These are phyloP conservation scores for Cyclotella choctawhatcheeana DNA, from an alignment of 108 stramenopile genomes.

Conservation along the genomic window DNA sequence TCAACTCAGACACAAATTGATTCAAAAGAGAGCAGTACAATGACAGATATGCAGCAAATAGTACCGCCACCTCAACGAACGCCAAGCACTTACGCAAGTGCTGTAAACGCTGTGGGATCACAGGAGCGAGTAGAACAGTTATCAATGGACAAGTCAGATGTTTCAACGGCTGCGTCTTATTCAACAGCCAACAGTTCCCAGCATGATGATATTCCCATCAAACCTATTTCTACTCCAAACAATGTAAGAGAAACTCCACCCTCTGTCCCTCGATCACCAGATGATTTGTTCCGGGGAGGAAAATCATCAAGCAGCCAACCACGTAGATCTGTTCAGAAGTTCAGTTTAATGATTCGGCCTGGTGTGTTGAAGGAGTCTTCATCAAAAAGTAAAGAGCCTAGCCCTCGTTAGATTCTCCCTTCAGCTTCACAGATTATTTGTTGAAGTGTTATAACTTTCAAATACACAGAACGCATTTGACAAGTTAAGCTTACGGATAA, in stretches of 20 bases:
- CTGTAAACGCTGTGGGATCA: neutral
- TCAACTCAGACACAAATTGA: constrained; percentile 36
- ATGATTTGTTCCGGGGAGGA: constrained; percentile 46
- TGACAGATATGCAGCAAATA: constrained; percentile 35
- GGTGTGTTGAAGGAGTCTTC: constrained; percentile 42
- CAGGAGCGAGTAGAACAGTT: neutral
- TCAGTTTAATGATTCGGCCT: constrained; percentile 50
- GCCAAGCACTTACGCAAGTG: constrained; percentile 2
- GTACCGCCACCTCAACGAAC: neutral
- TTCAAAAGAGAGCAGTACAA: constrained; percentile 34
- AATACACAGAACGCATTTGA: too few relatives aligned
- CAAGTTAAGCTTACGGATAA: too few relatives aligned
- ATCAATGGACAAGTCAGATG: constrained; percentile 1
- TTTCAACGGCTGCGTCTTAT: neutral
- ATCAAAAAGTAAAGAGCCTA: constrained; percentile 16
- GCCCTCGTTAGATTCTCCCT: neutral
- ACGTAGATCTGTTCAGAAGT: constrained; percentile 52
- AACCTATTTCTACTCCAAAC: neutral
- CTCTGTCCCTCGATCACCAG: constrained; percentile 5
- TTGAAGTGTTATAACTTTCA: too few relatives aligned
- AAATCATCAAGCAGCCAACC: constrained; percentile 43
- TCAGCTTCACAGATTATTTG: too few relatives aligned
- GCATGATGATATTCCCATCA: neutral
- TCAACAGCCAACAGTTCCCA: constrained; percentile 7
- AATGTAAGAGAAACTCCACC: constrained; percentile 3